Base-by-base conservation (phyloP, 2,329 filamentous ascomycete genomes). In the Blastomyces gilchristii region DNA sequence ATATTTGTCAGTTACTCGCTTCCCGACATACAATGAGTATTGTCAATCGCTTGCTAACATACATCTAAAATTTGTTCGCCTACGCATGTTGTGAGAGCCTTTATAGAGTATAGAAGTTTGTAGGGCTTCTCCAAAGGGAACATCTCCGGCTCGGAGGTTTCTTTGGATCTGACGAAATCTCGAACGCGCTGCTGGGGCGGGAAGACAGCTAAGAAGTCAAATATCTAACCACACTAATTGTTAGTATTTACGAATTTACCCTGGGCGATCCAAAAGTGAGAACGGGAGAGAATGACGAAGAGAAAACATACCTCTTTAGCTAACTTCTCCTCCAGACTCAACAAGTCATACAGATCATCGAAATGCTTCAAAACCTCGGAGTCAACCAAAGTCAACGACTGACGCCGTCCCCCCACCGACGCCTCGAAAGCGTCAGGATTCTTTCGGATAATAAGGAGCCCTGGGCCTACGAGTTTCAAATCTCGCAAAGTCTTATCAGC, bases 341-440 rank as follows among this genome's bases (percentile, higher is more conserved):
- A 80, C 69, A 93, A 88, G 53, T 85, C 83, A 81, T 94, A 96
- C 31, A 99, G 77, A 65, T 93, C 86, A 62, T 90, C 83, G 70
- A 96, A 96, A 73, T 95, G 89, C 63, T 86, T 82, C 68, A 94
- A 78, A 28, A 97, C 86, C 69, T 93, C 89, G 14, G 84, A 81
- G 71, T 97, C 91, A 2, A 97, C 80, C 1, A 82, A 45, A 78
- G 82, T 66, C 78, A 86, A 57, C 78, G 83, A 59, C 78, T 84
- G 60, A 75, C 81, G 65, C 78, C 69, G 71, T 18, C 70, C 71
- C 28, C 66, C 65, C 56, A 69, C 63, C 0, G 69, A 63, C 16
- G 70, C 52, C 49, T 75, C 74, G 25, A 71, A 68, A 16, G 81
- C 79, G 25, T 82, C 79, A 53, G 85, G 82, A 18, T 81, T 80